These are phyloP conservation scores for Leucocoprinus leucothites DNA, from an alignment of 768 basidiomycete species.

Conservation along the genomic window DNA sequence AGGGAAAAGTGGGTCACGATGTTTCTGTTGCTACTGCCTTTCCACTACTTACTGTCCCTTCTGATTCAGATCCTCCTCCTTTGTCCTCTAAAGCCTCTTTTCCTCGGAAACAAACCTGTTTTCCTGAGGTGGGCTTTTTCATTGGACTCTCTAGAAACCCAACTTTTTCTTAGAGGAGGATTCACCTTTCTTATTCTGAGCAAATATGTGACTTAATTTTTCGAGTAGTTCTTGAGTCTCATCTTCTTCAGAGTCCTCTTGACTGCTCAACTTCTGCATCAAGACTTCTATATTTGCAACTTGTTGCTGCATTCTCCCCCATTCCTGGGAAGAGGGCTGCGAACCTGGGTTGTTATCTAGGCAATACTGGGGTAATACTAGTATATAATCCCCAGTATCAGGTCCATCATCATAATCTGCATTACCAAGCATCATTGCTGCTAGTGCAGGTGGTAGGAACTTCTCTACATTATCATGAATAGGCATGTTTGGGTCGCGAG, in stretches of 20 bases:
- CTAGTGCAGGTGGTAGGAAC: not conserved
- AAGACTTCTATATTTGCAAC: not conserved
- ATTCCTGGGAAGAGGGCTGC: not conserved
- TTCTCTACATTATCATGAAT: not conserved
- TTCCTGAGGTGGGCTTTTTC: constrained; percentile 3
- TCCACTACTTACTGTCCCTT: no score
- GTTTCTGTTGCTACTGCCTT: no score
- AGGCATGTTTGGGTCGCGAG: not conserved
- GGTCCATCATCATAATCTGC: not conserved
- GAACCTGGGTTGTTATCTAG: not conserved
- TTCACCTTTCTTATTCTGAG: not conserved
- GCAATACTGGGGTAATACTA: no score
- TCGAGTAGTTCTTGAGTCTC: not conserved
- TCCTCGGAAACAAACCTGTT: not conserved
- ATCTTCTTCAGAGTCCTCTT: not conserved
- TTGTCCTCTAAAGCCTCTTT: not conserved
- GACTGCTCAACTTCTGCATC: not conserved
- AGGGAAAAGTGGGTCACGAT: not conserved
- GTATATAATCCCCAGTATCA: not conserved
- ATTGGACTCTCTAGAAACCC: constrained; percentile 9
- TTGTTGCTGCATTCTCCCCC: not conserved
- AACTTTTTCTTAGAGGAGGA: not conserved
- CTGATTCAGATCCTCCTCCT: no score
- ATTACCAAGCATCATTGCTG: not conserved
- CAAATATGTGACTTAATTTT: not conserved